These are phyloP conservation scores for Acanthamoeba divionensis DNA, from an alignment of 208 protist species.

Conservation along the genomic window DNA sequence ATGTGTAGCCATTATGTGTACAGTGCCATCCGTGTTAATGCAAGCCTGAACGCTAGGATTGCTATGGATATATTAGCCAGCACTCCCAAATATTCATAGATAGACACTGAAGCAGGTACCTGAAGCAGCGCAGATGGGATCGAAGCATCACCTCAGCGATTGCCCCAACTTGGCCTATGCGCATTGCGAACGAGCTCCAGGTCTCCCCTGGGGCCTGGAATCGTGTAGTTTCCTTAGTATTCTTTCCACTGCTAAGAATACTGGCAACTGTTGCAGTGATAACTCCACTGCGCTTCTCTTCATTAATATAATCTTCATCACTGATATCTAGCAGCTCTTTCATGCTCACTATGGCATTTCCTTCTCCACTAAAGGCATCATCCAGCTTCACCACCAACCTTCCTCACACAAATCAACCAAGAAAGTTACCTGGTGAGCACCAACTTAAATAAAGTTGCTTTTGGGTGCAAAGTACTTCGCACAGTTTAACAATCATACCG, in stretches of 20 bases:
- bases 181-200: neutral
- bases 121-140: too few species aligned
- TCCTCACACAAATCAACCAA: too few species aligned
- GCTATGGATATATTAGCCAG: neutral
- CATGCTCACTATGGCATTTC: neutral
- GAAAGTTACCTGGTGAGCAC: too few species aligned
- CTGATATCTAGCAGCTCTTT: neutral
- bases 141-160: too few species aligned
- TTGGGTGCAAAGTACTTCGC: too few species aligned
- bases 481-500: too few species aligned
- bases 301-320: neutral
- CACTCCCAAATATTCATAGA: neutral
- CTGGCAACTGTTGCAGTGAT: too few species aligned
- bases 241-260: too few species aligned
- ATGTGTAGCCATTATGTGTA: neutral
- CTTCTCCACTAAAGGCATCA: neutral
- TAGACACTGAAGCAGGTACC: too few species aligned
- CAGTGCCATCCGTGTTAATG: neutral
- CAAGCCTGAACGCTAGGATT: neutral
- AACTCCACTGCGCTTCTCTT: neutral
- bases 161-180: too few species aligned
- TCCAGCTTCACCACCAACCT: slow-evolving; percentile 10
- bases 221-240: neutral
- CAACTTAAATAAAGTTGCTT: too few species aligned
- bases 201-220: neutral